These are phyloP conservation scores for Penicillium sp. DNA, from an alignment of 2,329 filamentous ascomycete species.

Conservation along the genomic window DNA sequence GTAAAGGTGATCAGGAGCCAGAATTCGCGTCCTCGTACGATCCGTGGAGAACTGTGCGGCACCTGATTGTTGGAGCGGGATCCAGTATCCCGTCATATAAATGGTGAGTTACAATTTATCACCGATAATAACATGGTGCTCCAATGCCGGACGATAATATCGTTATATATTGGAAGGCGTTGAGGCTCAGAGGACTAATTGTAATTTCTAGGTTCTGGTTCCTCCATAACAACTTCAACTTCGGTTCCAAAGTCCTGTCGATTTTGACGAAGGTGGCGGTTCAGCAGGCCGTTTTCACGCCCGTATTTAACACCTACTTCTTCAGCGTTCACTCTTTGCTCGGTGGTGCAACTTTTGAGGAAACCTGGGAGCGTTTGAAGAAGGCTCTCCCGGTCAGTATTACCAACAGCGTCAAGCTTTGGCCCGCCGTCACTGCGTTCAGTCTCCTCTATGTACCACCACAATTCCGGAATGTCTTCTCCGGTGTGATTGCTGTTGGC, in stretches of 20 bases:
- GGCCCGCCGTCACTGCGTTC: slow-evolving; percentile 85
- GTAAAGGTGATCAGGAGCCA: slow-evolving; percentile 36
- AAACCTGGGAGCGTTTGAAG: slow-evolving; percentile 71
- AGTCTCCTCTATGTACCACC: slow-evolving; percentile 82
- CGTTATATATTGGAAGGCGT: too few relatives aligned
- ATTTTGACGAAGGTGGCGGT: slow-evolving; percentile 77
- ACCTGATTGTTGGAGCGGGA: slow-evolving; percentile 73
- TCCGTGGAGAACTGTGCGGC: slow-evolving; percentile 68
- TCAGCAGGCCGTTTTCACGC: slow-evolving; percentile 81
- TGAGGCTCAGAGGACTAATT: neutral
- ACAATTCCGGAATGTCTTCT: slow-evolving; percentile 79
- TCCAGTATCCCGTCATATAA: slow-evolving; percentile 78
- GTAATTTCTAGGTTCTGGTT: slow-evolving; percentile 69
- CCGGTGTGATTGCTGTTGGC: slow-evolving; percentile 77
- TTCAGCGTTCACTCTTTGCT: slow-evolving; percentile 79
- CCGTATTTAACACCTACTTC: slow-evolving; percentile 82
- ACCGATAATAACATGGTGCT: neutral
- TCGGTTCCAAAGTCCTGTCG: slow-evolving; percentile 70
- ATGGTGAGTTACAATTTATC: slow-evolving; percentile 64
- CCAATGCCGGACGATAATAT: too few relatives aligned
- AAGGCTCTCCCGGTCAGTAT: slow-evolving; percentile 77
- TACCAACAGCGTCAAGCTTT: slow-evolving; percentile 81
- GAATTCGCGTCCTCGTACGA: slow-evolving; percentile 58
- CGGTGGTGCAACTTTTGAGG: slow-evolving; percentile 66
- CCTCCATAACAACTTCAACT: slow-evolving; percentile 83